Evolutionary conservation across 148 eudicot genomes (phyloP).

Genomic region (Rhododendron simsii): DNA sequence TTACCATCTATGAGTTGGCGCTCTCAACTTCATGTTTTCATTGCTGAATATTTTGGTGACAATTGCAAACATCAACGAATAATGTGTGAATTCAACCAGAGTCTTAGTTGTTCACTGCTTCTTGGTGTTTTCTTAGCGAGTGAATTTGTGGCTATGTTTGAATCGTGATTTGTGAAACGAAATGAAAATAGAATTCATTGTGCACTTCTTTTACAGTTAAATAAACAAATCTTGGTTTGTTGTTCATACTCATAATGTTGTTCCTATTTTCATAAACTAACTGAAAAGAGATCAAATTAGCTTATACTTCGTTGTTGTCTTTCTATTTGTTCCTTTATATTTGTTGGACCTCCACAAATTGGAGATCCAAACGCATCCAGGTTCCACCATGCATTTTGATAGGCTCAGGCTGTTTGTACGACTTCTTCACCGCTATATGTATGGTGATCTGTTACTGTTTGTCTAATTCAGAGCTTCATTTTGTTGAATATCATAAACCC

Average conservation of each 20-base stretch:
- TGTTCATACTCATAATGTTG: background rate
- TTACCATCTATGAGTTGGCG: background rate
- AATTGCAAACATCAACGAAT: background rate
- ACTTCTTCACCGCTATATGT: background rate
- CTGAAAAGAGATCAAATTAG: background rate
- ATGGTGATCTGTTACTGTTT: background rate
- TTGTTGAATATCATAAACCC: slow-evolving; percentile 11
- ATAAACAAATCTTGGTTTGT: background rate
- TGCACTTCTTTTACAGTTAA: background rate
- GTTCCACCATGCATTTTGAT: background rate
- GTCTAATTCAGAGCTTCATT: background rate
- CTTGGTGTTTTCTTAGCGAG: background rate
- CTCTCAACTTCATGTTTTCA: background rate
- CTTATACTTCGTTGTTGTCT: background rate
- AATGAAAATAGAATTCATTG: background rate
- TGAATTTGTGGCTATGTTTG: background rate
- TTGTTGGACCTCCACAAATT: background rate
- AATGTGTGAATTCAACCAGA: background rate
- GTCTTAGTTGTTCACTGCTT: background rate
- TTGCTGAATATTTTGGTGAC: background rate
- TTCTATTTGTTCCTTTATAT: background rate
- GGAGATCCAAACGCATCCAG: background rate
- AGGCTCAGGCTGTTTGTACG: background rate
- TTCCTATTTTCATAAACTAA: background rate
- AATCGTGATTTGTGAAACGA: background rate